Evolutionary conservation across 2,329 filamentous ascomycete species (phyloP).

Genomic region (Xylariaceae sp.): DNA sequence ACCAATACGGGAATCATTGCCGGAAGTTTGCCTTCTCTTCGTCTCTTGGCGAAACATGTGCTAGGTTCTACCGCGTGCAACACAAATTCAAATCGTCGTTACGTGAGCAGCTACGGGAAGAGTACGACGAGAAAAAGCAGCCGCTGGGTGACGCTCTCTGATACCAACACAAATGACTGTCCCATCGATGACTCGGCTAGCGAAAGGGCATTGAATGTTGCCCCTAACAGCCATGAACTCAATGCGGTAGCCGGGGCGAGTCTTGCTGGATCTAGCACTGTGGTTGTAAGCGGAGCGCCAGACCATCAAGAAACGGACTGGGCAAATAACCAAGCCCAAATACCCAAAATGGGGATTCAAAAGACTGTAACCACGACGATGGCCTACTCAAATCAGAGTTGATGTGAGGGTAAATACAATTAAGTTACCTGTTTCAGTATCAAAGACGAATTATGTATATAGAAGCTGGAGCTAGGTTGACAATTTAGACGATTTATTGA

Average conservation of each 20-base stretch:
- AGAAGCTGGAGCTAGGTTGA: too few species aligned
- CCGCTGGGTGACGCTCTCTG: neutral
- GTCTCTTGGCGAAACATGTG: constrained; percentile 33
- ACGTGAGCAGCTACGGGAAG: too few species aligned
- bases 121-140: neutral
- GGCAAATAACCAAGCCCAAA: too few species aligned
- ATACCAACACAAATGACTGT: neutral
- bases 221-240: neutral
- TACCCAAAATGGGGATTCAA: neutral
- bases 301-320: neutral
- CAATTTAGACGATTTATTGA: too few species aligned
- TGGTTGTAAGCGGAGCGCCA: neutral
- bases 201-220: neutral
- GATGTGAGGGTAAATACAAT: neutral
- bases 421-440: neutral
- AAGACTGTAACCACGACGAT: constrained; percentile 1
- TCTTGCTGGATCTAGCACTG: neutral
- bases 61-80: constrained; percentile 22
- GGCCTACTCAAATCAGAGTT: neutral
- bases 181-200: neutral
- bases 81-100: neutral
- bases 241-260: neutral
- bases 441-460: constrained; percentile 2
- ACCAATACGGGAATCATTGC: constrained; percentile 37
- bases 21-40: constrained; percentile 33